phyloP scores from a whole-genome alignment of 2,329 filamentous ascomycete genomes.

The Stagonosporopsis vannaccii region DNA sequence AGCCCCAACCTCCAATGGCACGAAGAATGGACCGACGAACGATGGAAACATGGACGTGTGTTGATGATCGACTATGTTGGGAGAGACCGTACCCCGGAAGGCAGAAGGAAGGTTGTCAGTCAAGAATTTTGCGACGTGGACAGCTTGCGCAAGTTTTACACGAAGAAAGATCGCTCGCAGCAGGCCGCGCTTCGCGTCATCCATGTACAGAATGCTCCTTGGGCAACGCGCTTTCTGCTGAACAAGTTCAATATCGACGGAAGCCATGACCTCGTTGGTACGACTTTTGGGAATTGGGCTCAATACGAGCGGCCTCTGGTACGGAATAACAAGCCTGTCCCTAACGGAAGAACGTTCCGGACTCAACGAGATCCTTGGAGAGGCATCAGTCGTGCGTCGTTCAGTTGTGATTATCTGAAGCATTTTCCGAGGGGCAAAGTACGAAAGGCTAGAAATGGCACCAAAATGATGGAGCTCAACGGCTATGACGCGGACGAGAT shows the following conservation, averaged over 20 bases:
- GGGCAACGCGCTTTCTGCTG: conserved; percentile 59
- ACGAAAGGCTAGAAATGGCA: conserved; percentile 21
- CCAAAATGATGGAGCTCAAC: conserved; percentile 60
- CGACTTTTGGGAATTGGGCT: conserved; percentile 59
- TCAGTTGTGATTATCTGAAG: conserved; percentile 62
- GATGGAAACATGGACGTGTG: conserved; percentile 54
- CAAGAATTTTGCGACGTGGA: conserved; percentile 58
- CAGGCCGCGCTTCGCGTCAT: conserved; percentile 51
- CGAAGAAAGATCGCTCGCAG: conserved; percentile 42
- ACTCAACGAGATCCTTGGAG: conserved; percentile 60
- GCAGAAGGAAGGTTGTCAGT: conserved; percentile 55
- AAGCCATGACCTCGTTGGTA: conserved; percentile 56
- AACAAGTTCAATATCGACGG: conserved; percentile 62
- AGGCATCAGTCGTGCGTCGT: conserved; percentile 58
- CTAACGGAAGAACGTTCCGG: conserved; percentile 60
- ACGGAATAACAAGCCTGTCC: conserved; percentile 60
- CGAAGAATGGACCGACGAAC: conserved; percentile 46
- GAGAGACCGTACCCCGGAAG: conserved; percentile 47
- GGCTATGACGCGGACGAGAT: conserved; percentile 55
- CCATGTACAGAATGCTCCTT: conserved; percentile 62
- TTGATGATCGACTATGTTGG: conserved; percentile 61
- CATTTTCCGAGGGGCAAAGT: conserved; percentile 48
- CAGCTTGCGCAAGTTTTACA: conserved; percentile 55
- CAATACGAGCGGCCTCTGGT: conserved; percentile 56
- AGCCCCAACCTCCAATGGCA: conserved; percentile 50